Evolutionary conservation across 768 basidiomycete genomes (phyloP).

Genomic region (Leccinellum albellum): DNA sequence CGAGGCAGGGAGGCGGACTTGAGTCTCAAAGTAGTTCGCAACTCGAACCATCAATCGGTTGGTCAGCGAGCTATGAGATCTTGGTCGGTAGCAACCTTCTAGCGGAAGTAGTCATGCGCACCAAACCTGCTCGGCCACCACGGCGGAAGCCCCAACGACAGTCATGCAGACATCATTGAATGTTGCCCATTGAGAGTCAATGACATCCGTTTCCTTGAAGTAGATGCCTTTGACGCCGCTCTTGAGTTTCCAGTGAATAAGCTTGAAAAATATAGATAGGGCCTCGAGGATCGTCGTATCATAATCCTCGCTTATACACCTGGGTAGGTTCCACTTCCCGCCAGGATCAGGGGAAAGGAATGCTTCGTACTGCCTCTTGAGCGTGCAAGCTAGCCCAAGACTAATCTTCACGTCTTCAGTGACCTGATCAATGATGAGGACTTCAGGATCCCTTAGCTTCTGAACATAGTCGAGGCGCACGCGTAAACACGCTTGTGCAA

Average conservation of each 20-base stretch:
- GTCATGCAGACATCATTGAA: conserved; percentile 90
- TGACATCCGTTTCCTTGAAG: conserved; percentile 97
- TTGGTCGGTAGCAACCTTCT: not conserved
- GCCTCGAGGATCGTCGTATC: conserved; percentile 87
- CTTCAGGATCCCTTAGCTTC: conserved; percentile 83
- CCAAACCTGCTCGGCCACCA: conserved; percentile 97
- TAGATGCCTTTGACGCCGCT: conserved; percentile 87
- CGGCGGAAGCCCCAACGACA: conserved; percentile 78
- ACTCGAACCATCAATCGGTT: conserved; percentile 92
- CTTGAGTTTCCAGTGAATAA: conserved; percentile 95
- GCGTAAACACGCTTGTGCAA: conserved; percentile 87
- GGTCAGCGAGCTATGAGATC: conserved; percentile 67
- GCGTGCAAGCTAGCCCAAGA: conserved; percentile 88
- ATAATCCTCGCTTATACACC: conserved; percentile 87
- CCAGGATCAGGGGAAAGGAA: conserved; percentile 83
- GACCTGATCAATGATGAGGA: conserved; percentile 91
- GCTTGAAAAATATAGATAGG: conserved; percentile 83
- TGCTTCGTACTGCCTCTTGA: conserved; percentile 92
- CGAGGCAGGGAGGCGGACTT: conserved; percentile 73
- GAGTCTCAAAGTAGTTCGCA: conserved; percentile 91
- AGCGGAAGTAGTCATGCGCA: conserved; percentile 34
- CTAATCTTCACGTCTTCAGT: conserved; percentile 88
- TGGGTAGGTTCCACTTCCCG: conserved; percentile 84
- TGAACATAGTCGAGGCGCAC: conserved; percentile 86
- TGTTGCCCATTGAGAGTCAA: conserved; percentile 95